phyloP scores from a whole-genome alignment of 2,329 filamentous ascomycete species.

The Beauveria varroae region DNA sequence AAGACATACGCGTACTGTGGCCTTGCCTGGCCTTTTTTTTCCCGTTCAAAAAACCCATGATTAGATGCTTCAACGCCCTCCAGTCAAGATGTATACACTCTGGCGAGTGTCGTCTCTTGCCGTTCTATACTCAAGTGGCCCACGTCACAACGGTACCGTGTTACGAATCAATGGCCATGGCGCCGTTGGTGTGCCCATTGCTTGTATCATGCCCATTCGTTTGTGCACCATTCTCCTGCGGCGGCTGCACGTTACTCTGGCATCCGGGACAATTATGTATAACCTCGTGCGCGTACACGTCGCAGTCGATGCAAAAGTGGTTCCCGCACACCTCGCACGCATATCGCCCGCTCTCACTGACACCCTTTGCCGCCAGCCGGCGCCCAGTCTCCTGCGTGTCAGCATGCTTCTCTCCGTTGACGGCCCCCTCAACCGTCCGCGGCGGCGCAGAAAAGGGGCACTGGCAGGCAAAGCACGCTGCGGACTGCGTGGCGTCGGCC shows the following conservation, averaged over 20 bases:
- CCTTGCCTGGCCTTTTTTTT: neutral
- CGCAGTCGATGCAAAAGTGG: constrained; percentile 98
- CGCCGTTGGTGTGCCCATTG: constrained; percentile 28
- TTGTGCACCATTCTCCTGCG: constrained; percentile 18
- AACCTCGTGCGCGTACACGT: constrained; percentile 89
- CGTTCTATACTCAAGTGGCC: neutral
- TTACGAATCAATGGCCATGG: constrained; percentile 38
- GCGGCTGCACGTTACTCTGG: constrained; percentile 39
- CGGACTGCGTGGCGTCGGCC: constrained; percentile 55
- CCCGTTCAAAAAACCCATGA: neutral
- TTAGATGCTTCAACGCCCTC: neutral
- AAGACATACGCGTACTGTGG: neutral
- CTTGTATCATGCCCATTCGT: constrained; percentile 11
- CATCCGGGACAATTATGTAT: constrained; percentile 96
- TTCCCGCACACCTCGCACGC: constrained; percentile 78
- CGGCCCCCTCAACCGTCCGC: constrained; percentile 14
- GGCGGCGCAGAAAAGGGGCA: constrained; percentile 56
- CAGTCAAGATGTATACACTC: neutral
- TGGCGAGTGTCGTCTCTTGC: neutral
- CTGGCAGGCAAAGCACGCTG: constrained; percentile 72
- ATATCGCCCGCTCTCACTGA: constrained; percentile 82
- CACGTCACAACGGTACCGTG: neutral
- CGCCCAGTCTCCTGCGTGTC: constrained; percentile 2
- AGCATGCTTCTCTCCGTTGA: constrained; percentile 14
- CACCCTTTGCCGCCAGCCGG: constrained; percentile 43